Evolutionary conservation across 177 flowering plant species (phyloP).

Genomic region (Vitis hybrid): DNA sequence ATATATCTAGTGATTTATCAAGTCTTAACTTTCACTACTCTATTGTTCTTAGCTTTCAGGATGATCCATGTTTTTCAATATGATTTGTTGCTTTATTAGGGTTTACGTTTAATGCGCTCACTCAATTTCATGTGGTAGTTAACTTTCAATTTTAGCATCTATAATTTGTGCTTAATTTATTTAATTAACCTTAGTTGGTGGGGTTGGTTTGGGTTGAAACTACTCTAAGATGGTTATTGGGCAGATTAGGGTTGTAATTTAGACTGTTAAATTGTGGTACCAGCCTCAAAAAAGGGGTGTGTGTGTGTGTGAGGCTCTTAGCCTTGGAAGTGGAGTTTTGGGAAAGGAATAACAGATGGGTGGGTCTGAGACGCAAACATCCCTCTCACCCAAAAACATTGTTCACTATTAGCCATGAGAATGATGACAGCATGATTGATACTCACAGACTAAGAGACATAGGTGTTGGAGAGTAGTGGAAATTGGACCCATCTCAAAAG

Average conservation of each 20-base stretch:
- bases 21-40: not conserved
- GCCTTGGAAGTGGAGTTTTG: too few species aligned
- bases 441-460: not conserved
- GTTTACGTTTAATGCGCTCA: not conserved
- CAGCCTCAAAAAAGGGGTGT: too few species aligned
- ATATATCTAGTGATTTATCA: not conserved
- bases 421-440: not conserved
- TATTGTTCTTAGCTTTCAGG: conserved; percentile 1
- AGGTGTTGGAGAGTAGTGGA: not conserved
- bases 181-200: not conserved
- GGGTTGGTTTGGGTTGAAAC: too few species aligned
- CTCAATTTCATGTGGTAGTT: not conserved
- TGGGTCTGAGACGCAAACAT: too few species aligned
- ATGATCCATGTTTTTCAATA: conserved; percentile 1
- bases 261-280: too few species aligned
- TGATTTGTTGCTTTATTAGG: conserved; percentile 1
- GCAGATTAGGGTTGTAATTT: too few species aligned
- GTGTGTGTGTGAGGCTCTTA: too few species aligned
- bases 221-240: too few species aligned
- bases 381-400: not conserved
- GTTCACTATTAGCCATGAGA: not conserved
- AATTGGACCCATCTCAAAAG: not conserved
- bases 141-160: not conserved
- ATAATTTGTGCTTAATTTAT: not conserved
- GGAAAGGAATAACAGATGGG: too few species aligned